Evolutionary conservation across 225 moss, liverwort and hornwort species (phyloP).

Genomic region (Lunularia cruciata): DNA sequence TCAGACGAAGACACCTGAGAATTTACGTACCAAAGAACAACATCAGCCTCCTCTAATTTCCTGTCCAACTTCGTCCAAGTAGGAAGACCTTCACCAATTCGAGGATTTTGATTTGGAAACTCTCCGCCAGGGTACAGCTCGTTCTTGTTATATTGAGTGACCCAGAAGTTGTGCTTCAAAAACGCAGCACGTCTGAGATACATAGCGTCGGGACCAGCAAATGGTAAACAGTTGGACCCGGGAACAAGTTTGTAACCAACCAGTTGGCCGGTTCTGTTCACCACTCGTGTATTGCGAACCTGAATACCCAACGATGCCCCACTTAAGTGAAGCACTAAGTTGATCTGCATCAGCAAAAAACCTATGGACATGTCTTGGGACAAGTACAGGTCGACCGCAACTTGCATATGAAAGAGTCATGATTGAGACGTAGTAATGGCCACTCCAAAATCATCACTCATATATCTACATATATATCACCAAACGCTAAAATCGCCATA

Average conservation of each 20-base stretch:
- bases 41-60: slow-evolving; percentile 87
- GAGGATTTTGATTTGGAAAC: slow-evolving; percentile 96
- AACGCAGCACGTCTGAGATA: slow-evolving; percentile 86
- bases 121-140: slow-evolving; percentile 94
- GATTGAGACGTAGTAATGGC: too few species aligned
- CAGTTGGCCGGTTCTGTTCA: slow-evolving; percentile 85
- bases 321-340: too few species aligned
- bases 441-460: too few species aligned
- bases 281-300: slow-evolving; percentile 87
- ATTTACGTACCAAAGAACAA: slow-evolving; percentile 74
- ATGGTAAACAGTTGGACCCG: slow-evolving; percentile 86
- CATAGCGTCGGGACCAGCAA: slow-evolving; percentile 95
- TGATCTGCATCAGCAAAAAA: too few species aligned
- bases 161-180: slow-evolving; percentile 90
- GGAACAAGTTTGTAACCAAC: slow-evolving; percentile 95
- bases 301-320: slow-evolving; percentile 35
- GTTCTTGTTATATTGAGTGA: slow-evolving; percentile 74
- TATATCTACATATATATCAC: too few species aligned
- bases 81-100: slow-evolving; percentile 87
- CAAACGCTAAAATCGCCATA: too few species aligned
- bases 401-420: too few species aligned
- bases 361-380: too few species aligned
- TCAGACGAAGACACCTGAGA: neutral
- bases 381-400: too few species aligned
- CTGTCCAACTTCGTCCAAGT: slow-evolving; percentile 92